Base-by-base conservation (phyloP, 306 rosid species). In the Hylodesmum podocarpum region DNA sequence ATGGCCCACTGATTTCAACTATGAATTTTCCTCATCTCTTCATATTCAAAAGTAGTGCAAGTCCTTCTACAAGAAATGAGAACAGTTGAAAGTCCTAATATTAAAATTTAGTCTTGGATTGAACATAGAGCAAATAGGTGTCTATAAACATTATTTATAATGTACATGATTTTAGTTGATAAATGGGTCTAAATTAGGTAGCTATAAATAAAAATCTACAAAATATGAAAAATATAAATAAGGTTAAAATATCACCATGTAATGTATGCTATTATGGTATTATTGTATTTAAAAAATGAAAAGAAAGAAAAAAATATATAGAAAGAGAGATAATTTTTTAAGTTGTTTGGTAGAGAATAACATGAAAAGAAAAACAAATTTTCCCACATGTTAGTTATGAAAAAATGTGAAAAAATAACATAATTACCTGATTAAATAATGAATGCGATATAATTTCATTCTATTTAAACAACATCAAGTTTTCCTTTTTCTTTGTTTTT, bases 51-150 rank as follows among this genome's bases (percentile, higher is more conserved):
- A 75, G 33, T 31, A 62, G 49, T 18, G 6, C 10, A 59, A 46
- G 57, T 11, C 44, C 25, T 40, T 36, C 16, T 11, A 19, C 19
- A 28, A 33, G 43, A 62, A 34, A 61, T 6, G 40, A 29, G 5
- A 14, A 12, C 25, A 16, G 64, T 29, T 5, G 12, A 51, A 51
- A 34, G 19, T 19, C 25, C 24, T 14, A 19, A 34, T 69, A n/a
- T 54, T 36, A 19, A 72, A 54, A 73, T 27, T 73, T 39, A 39
- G n/a, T n/a, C n/a, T n/a, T n/a, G n/a, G n/a, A 57, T 58, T 28
- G 2, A 25, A 27, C 18, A 11, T 25, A 0, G 19, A 57, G 5
- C 5, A 53, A 51, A 10, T 22, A 24, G 7, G 2, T 5, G 4
- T 24, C 12, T 9, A 25, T 11, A 0, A 55, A 55, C 28, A 2